A percentile compares a stretch with the other conserved stretches of the same genome.
These are phyloP conservation scores for Pythium rishiriense DNA, from an alignment of 352 stramenopile genomes.

Conservation along the genomic window DNA sequence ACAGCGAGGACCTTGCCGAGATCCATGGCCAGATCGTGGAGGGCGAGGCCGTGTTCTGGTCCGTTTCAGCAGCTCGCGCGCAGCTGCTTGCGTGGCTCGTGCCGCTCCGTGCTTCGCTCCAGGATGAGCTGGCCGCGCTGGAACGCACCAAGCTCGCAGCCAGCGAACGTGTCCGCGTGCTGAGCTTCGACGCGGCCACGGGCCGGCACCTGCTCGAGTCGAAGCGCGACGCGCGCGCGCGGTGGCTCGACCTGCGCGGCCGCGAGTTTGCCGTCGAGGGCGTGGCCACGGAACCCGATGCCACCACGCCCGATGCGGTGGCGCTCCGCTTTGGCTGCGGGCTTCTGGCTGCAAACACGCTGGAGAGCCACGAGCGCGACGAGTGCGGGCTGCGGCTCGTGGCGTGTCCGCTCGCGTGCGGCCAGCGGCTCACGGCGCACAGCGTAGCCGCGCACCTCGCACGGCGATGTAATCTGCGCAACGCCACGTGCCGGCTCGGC, in stretches of 20 bases:
- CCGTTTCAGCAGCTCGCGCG: neutral
- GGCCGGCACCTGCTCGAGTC: conserved; percentile 54
- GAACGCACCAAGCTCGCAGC: conserved; percentile 12
- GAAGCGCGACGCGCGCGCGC: conserved; percentile 40
- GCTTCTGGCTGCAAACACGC: conserved; percentile 17
- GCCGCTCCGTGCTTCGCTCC: conserved; percentile 2
- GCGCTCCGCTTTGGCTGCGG: conserved; percentile 35
- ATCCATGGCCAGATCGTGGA: neutral
- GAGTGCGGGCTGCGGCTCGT: conserved; percentile 56
- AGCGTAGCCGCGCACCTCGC: conserved; percentile 40
- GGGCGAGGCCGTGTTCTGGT: conserved; percentile 4
- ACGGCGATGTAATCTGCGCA: conserved; percentile 66
- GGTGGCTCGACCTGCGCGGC: conserved; percentile 41
- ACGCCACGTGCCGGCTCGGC: conserved; percentile 53
- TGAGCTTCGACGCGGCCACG: conserved; percentile 41
- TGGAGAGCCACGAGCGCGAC: conserved; percentile 29
- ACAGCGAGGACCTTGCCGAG: neutral
- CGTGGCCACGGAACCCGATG: too few species aligned
- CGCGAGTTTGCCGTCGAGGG: conserved; percentile 50
- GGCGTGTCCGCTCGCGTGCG: conserved; percentile 61
- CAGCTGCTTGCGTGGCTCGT: conserved; percentile 21
- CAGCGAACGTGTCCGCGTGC: conserved; percentile 35
- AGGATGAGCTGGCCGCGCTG: conserved; percentile 3
- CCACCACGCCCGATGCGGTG: neutral
- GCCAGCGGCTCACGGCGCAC: conserved; percentile 50